Evolutionary conservation across 495 filamentous ascomycete species (phyloP).

Genomic region (Aspergillus egyptiacus): DNA sequence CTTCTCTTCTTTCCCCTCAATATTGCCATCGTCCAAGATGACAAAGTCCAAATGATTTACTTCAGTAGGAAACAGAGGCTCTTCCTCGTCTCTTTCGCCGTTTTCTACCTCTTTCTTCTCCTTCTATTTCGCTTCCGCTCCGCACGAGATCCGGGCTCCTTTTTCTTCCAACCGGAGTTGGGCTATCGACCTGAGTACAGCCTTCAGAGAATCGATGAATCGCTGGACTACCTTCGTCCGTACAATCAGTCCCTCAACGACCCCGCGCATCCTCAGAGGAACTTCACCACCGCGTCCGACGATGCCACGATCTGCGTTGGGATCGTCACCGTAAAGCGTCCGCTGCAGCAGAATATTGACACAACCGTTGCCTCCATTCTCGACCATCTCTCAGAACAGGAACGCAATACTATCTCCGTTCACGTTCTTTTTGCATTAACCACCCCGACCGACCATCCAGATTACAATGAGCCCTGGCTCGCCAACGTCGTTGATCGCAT

Average conservation of each 20-base stretch:
- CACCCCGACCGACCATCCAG: constrained; percentile 42
- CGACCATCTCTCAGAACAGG: constrained; percentile 39
- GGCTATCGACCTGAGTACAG: constrained; percentile 26
- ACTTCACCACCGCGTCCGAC: constrained; percentile 3
- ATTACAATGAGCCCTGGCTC: constrained; percentile 46
- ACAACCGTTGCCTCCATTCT: constrained; percentile 47
- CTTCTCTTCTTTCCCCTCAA: background rate
- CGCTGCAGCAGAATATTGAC: constrained; percentile 39
- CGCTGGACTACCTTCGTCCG: constrained; percentile 14
- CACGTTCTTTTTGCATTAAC: constrained; percentile 49
- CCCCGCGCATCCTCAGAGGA: background rate
- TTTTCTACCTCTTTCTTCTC: constrained; percentile 27
- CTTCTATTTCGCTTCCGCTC: constrained; percentile 22
- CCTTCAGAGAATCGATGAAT: constrained; percentile 18
- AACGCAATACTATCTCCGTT: constrained; percentile 44
- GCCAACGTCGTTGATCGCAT: constrained; percentile 27
- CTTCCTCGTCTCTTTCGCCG: constrained; percentile 20
- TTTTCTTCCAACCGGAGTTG: constrained; percentile 21
- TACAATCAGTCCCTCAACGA: constrained; percentile 15
- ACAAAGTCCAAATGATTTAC: constrained; percentile 1
- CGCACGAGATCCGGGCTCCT: constrained; percentile 22
- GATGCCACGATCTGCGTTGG: constrained; percentile 28
- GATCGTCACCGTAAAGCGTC: constrained; percentile 32
- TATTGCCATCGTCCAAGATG: background rate
- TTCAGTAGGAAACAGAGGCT: constrained; percentile 22